Percentiles rank a stretch among this genome's conserved stretches.
phyloP scores from a whole-genome alignment of 2,329 filamentous ascomycete genomes.

The Fusarium heterosporum region DNA sequence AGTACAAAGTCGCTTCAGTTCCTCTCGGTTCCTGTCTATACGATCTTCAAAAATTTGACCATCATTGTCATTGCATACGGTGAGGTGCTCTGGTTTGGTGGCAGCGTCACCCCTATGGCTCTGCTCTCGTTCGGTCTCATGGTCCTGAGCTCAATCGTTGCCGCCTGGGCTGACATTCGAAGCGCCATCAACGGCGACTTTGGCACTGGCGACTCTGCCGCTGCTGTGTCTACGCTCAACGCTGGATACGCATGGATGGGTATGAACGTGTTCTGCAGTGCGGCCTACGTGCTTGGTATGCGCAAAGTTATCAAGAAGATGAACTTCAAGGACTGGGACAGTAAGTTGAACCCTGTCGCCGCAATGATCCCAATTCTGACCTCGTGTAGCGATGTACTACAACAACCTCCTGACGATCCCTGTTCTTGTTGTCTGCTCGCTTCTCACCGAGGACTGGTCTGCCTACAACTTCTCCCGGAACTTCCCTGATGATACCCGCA shows the following conservation, averaged over 20 bases:
- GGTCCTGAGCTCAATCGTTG: constrained; percentile 93
- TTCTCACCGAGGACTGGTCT: constrained; percentile 94
- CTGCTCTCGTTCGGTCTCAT: constrained; percentile 96
- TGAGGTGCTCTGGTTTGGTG: constrained; percentile 98
- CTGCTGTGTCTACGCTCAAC: constrained; percentile 88
- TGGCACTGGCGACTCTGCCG: constrained; percentile 70
- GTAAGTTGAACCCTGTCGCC: constrained; percentile 67
- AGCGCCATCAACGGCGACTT: constrained; percentile 77
- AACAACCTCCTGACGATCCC: constrained; percentile 98
- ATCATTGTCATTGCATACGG: constrained; percentile 99
- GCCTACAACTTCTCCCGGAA: constrained; percentile 83
- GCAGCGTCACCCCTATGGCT: constrained; percentile 86
- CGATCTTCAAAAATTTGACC: constrained; percentile 99
- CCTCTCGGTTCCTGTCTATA: constrained; percentile 97
- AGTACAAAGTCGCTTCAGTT: constrained; percentile 95
- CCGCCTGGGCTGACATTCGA: constrained; percentile 97
- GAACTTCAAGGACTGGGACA: constrained; percentile 99
- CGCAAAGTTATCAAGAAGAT: constrained; percentile 99
- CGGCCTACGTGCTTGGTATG: constrained; percentile 91
- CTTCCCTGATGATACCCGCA: constrained; percentile 86
- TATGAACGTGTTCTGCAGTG: constrained; percentile 94
- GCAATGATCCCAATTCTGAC: constrained; percentile 48
- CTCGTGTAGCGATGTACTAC: constrained; percentile 92
- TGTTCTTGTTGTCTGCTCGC: constrained; percentile 83
- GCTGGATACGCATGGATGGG: constrained; percentile 98